Conservation (phyloP, 148 eudicot genomes). For the Vaccinium myrtillus region DNA sequence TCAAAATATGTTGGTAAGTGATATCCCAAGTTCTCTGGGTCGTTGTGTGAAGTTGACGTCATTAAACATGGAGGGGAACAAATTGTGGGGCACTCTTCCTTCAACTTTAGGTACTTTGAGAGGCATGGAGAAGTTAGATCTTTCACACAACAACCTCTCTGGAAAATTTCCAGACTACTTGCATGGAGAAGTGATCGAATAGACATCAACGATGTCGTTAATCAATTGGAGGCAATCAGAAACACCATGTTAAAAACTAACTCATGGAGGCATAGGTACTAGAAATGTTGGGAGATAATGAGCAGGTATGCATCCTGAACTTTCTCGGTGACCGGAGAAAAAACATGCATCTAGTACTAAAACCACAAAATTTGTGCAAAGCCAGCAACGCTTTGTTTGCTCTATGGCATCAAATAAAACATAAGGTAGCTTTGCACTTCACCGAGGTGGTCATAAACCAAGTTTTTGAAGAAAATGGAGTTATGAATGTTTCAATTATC, state of each 20-base stretch:
- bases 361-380: no score
- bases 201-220: neutral
- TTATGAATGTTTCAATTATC: no score
- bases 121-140: neutral
- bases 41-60: neutral
- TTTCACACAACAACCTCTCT: slow-evolving; percentile 12
- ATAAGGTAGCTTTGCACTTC: no score
- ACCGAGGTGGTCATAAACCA: no score
- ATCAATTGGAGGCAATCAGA: neutral
- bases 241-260: neutral
- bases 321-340: no score
- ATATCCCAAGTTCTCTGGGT: neutral
- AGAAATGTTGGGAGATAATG: neutral
- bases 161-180: slow-evolving; percentile 1
- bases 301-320: neutral
- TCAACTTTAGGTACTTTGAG: slow-evolving; percentile 8
- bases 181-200: neutral
- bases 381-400: no score
- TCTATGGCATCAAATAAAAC: no score
- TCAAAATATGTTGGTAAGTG: neutral
- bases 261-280: neutral
- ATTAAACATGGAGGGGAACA: neutral
- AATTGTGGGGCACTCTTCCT: neutral
- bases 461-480: no score
- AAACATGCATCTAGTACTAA: no score